Evolutionary conservation across 305 asterid genomes (phyloP), one percentile per base, ranked within the genome.

Genomic region (Coffea humblotiana): DNA sequence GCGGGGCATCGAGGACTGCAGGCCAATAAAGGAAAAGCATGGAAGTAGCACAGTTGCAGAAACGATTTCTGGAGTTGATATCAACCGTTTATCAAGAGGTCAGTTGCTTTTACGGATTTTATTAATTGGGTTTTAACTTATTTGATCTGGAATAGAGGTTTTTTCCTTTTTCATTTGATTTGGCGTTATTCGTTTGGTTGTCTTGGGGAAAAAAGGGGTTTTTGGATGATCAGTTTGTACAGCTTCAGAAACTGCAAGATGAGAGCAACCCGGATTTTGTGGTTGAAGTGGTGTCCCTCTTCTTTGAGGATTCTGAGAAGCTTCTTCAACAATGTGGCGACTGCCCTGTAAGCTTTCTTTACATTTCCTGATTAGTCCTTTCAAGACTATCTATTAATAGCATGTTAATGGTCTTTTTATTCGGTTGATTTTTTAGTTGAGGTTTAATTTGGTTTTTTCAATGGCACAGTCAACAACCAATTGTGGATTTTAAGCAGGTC

Each of bases 231-330:
- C 82, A 79, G 60, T 79, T 83, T 77, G 54, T 81, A 35, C 79
- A 83, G 81, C 85, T 81, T 72, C 85, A 81, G 77, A 81, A 83
- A 35, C 75, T 86, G 78, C 71, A 77, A 70, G 82, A 86, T 63
- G 78, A 86, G 65, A 81, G 56, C 69, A 81, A 70, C 78, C 88
- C 86, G 35, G 82, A 82, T 52, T 85, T 85, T 75, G 88, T 85
- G 60, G 63, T 48, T 76, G 85, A 86, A 61, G 82, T 86, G 70
- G 85, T 73, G 10, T 68, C 85, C 7, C 87, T 73, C 32, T 86
- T 79, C 80, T 81, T 86, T 78, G 78, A 81, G 0, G 85, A 86
- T 32, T 84, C 81, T 72, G 87, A 81, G 61, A 81, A 78, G 79
- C 76, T 81, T 74, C 77, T 86, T 86, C 75, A 69, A 72, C 71